Evolutionary conservation across 768 basidiomycete species (phyloP), one percentile per base, ranked within the genome.

Genomic region (Termitomyces sp.): DNA sequence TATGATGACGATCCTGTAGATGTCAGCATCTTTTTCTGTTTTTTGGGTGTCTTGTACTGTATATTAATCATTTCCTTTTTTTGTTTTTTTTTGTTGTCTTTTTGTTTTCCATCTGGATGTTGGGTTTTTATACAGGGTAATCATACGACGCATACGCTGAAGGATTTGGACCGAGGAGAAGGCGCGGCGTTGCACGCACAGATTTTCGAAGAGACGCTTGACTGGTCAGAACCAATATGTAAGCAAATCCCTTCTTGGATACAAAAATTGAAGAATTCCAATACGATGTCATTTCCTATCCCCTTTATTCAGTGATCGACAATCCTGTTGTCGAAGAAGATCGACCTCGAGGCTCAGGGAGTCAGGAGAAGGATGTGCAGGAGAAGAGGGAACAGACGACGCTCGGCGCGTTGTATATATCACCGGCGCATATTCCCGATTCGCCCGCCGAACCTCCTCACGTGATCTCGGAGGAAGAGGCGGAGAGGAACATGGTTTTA

Each of bases 1-100:
- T 94, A 94, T 75, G 92, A 92, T 65, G 92, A 92, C 72, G 92
- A 93, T 78, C 83, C 85, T 66, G 78, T 82, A 77, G 87, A 90
- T 81, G 92, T 92, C 82, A 86, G 90, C 83, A 65, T 66, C 65
- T 65, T 75, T 74, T 70, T 75, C 32, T 32, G 20, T 22, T 68
- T 72, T 70, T 72, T 70, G 71, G 60, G 51, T 32, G 56, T 63
- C 63, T 62, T 70, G 75, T 76, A 80, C 72, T 66, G 65, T 76
- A 83, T 75, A 75, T 84, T 84, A 80, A 83, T 78, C 65, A 68
- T 66, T 66, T 67, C 67, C 66, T 62, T 67, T 65, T 60, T 45
- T 66, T 62, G 68, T 64, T 60, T 64, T 71, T 64, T 54, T 49
- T 47, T 63, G 51, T 61, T 43, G 28, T 49, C 16, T 48, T 41